Evolutionary conservation across 2,329 filamentous ascomycete genomes (phyloP), one percentile per base, ranked within the genome.

Genomic region (Fusarium ramigenum): DNA sequence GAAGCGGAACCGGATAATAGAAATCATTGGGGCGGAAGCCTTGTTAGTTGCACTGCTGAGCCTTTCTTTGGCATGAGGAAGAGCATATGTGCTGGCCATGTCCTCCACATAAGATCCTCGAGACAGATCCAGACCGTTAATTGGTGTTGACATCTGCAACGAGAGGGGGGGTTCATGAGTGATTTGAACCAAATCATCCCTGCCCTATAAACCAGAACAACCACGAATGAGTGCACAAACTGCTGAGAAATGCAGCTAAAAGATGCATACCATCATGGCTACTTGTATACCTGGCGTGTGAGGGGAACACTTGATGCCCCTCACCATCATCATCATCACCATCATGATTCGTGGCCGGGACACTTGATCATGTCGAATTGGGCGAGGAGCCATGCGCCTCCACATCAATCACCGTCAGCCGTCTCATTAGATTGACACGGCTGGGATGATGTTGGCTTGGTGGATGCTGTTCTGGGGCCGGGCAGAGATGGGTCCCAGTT

Each of bases 201-300:
- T 67, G 61, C 34, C 58, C 52, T 63, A 52, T 52, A 46, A 40
- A 56, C 40, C n/a, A 43, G 52, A 40, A 63, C 52, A 59, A 44
- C 40, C 21, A 63, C 58, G 47, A 66, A 40, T 37, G 30, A 50
- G 56, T 52, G 57, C 42, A 37, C 52, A 57, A 62, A 60, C n/a
- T 59, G 59, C 39, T 60, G 62, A 63, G 46, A 57, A 59, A 75
- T 75, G 72, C 66, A 75, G 60, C 72, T 75, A 75, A 63, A 62
- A 39, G 37, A 75, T 75, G 72, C 69, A 75, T 75, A 63, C 73
- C 73, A 75, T 75, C 70, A 58, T 42, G 52, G 49, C 60, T 52
- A 28, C 28, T 28, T 28, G 28, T 28, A 69, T 60, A 69, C 56
- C 64, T 72, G 57, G 49, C 37, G 43, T 37, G 53, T 40, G 67